Conservation (phyloP, 768 basidiomycete genomes). For the Kwoniella bestiolae region DNA sequence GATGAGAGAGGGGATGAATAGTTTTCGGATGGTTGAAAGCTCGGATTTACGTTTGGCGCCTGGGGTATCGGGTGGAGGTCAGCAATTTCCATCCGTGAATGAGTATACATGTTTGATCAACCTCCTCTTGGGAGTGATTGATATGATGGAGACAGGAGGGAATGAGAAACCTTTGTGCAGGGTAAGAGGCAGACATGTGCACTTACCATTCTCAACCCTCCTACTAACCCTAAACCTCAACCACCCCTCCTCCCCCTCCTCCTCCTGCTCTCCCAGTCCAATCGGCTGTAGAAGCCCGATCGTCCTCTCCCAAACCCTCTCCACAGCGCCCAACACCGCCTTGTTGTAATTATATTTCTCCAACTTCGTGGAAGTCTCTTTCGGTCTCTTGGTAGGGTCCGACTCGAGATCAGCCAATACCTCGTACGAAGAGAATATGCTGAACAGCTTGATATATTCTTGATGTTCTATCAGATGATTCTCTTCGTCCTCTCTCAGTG, state of each 20-base stretch:
- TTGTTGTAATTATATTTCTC: conserved; percentile 56
- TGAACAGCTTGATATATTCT: conserved; percentile 41
- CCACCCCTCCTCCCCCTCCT: conserved; percentile 19
- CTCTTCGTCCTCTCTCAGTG: conserved; percentile 29
- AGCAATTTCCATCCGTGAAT: too few species aligned
- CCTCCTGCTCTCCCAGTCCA: neutral
- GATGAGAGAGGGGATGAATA: conserved; percentile 87
- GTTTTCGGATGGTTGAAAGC: conserved; percentile 78
- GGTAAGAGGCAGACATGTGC: neutral
- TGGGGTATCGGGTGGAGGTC: too few species aligned
- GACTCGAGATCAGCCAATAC: conserved; percentile 41
- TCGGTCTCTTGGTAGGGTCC: conserved; percentile 35
- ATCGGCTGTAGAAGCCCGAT: neutral
- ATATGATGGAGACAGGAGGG: too few species aligned
- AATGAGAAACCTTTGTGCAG: neutral
- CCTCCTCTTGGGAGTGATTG: too few species aligned
- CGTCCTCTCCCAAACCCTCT: conserved; percentile 16
- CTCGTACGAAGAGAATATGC: conserved; percentile 46
- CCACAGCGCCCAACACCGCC: conserved; percentile 20
- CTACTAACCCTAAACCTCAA: conserved; percentile 20
- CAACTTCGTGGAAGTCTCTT: conserved; percentile 50
- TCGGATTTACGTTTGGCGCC: conserved; percentile 68
- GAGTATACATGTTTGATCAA: too few species aligned
- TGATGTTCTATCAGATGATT: conserved; percentile 46
- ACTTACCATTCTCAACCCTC: conserved; percentile 24